Evolutionary conservation across 768 basidiomycete species (phyloP), one percentile per base, ranked within the genome.

Genomic region (Lactarius evosmus): DNA sequence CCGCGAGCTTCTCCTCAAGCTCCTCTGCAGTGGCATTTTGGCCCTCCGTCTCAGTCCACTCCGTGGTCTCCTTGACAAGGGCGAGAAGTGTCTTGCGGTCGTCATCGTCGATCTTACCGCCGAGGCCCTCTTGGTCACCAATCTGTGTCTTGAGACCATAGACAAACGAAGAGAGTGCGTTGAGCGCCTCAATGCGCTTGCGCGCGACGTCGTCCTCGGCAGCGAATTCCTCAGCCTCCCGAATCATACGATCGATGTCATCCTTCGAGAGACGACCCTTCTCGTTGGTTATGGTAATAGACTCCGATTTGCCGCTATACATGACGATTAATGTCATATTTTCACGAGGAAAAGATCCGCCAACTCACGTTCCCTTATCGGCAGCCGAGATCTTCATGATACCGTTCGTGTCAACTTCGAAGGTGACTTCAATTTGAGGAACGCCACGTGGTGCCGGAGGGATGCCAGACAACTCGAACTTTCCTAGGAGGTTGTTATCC

Each of bases 401-500:
- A 80, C 91, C 92, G 75, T 94, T 93, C 72, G 93, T 90, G 69
- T 95, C 94, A 72, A 96, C 90, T 78, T 96, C 94, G 73, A 98
- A 98, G 17, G 90, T 88, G 57, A 98, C 95, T 77, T 98, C 95
- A 60, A 98, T 95, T 69, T 98, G 96, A 72, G 96, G 96, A 57
- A 95, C 92, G 74, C 95, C 95, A 67, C 95, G 93, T 69, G 95
- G 95, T 2, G 95, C 91, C 44, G 96, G 94, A 34, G 96, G 95
- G 66, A 98, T 97, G 63, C 91, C 74, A 51, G 85, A 89, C 41
- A 98, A 86, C 77, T 97, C 95, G 75, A 97, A 98, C 76, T 95
- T 95, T 78, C 96, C 95, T 70, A 98, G 89, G 56, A 89, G 87
- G 80, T 97, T 96, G 85, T 97, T 98, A 79, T 98, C 96, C 86